Conservation (phyloP, 2,329 filamentous ascomycete genomes). For the Dichotomopilus funicola region DNA sequence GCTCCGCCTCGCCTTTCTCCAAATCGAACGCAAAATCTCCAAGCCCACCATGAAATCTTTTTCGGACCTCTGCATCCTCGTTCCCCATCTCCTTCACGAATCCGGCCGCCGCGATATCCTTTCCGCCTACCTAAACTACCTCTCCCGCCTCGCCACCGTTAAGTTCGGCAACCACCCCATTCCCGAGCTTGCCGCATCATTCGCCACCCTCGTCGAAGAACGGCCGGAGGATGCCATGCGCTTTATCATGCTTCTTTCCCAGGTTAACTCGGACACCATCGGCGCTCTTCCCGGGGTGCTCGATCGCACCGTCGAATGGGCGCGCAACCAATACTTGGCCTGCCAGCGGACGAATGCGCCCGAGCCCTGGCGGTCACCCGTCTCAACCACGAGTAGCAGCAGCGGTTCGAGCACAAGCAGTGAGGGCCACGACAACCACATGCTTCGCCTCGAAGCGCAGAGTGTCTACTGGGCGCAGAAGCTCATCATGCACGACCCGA, state of each 20-base stretch:
- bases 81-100: conserved; percentile 23
- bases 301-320: conserved; percentile 20
- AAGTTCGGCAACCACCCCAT: conserved; percentile 23
- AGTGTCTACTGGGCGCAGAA: conserved; percentile 23
- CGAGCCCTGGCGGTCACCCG: background rate
- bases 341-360: conserved; percentile 17
- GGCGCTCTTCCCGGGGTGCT: conserved; percentile 11
- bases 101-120: conserved; percentile 20
- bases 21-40: conserved; percentile 20
- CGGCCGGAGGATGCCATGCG: conserved; percentile 20
- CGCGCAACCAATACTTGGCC: conserved; percentile 20
- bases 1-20: conserved; percentile 22
- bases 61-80: conserved; percentile 22
- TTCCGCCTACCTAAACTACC: conserved; percentile 19
- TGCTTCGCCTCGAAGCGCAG: conserved; percentile 23
- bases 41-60: conserved; percentile 21
- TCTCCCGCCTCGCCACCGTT: conserved; percentile 14
- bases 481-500: conserved; percentile 18
- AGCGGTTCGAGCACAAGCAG: background rate
- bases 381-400: background rate
- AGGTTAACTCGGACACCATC: conserved; percentile 22
- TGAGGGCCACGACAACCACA: conserved; percentile 13
- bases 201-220: conserved; percentile 15
- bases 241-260: conserved; percentile 20
- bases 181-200: conserved; percentile 17